phyloP scores from a whole-genome alignment of 2,329 filamentous ascomycete species.

The Claviceps monticola region DNA sequence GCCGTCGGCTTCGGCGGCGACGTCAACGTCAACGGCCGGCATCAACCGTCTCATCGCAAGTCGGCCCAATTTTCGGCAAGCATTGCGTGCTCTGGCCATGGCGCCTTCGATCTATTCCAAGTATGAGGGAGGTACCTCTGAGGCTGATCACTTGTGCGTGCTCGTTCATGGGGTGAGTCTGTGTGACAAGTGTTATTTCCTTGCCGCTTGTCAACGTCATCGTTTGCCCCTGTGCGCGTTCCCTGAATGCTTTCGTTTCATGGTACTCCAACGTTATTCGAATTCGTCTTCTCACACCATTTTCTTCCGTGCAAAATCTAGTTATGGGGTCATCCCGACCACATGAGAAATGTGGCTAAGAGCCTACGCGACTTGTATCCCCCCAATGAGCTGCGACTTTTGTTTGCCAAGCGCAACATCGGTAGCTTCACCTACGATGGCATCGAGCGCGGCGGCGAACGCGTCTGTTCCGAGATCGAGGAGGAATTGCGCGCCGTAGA shows the following conservation, averaged over 20 bases:
- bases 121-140: slow-evolving; percentile 34
- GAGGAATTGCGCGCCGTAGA: slow-evolving; percentile 44
- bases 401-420: slow-evolving; percentile 59
- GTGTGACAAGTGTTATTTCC: not conserved
- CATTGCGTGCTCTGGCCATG: slow-evolving; percentile 5
- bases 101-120: slow-evolving; percentile 6
- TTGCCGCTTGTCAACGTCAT: not conserved
- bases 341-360: slow-evolving; percentile 55
- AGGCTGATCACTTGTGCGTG: slow-evolving; percentile 60
- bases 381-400: slow-evolving; percentile 51
- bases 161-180: slow-evolving; percentile 59
- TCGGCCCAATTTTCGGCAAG: slow-evolving; percentile 1
- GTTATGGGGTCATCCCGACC: slow-evolving; percentile 67
- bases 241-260: not conserved
- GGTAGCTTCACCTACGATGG: slow-evolving; percentile 61
- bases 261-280: not conserved
- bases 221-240: not conserved
- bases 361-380: slow-evolving; percentile 47
- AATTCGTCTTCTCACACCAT: not conserved
- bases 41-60: slow-evolving; percentile 5
- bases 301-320: slow-evolving; percentile 16
- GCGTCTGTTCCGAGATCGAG: slow-evolving; percentile 53
- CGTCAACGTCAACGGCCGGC: slow-evolving; percentile 9
- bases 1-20: not conserved
- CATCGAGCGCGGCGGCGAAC: slow-evolving; percentile 53